phyloP scores from a whole-genome alignment of 768 basidiomycete species.

The Lyophyllum decastes region DNA sequence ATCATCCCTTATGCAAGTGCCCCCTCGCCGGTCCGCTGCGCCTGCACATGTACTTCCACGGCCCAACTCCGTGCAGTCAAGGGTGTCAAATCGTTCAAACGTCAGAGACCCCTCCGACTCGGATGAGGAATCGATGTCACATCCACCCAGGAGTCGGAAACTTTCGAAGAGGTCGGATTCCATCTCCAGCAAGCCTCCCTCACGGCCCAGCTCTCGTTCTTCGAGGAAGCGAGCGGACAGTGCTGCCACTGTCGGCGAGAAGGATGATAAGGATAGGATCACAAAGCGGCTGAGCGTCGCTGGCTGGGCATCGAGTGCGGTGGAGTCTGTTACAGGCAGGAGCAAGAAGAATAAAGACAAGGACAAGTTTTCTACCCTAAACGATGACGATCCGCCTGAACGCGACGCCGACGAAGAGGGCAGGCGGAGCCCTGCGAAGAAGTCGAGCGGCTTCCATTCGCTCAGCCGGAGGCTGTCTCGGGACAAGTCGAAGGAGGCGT shows the following conservation, averaged over 20 bases:
- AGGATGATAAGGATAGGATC: slow-evolving; percentile 35
- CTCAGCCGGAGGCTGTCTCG: slow-evolving; percentile 31
- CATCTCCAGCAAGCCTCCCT: slow-evolving; percentile 40
- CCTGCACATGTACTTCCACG: slow-evolving; percentile 16
- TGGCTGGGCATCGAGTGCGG: slow-evolving; percentile 70
- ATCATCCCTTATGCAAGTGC: slow-evolving; percentile 6
- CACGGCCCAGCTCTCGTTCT: slow-evolving; percentile 59
- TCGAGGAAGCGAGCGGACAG: slow-evolving; percentile 70
- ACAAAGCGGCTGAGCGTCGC: slow-evolving; percentile 48
- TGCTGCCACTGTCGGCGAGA: slow-evolving; percentile 36
- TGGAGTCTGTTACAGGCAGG: slow-evolving; percentile 59
- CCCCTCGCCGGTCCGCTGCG: slow-evolving; percentile 13
- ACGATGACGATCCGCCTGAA: slow-evolving; percentile 31
- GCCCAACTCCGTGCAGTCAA: slow-evolving; percentile 10
- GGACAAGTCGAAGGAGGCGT: slow-evolving; percentile 34
- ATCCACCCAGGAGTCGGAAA: slow-evolving; percentile 23
- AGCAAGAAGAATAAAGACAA: slow-evolving; percentile 57
- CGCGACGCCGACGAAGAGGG: slow-evolving; percentile 28
- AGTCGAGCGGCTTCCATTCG: slow-evolving; percentile 28
- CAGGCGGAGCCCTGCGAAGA: slow-evolving; percentile 19
- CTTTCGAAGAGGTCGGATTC: slow-evolving; percentile 43
- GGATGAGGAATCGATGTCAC: slow-evolving; percentile 30
- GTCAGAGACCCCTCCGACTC: slow-evolving; percentile 26
- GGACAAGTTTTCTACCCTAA: slow-evolving; percentile 59
- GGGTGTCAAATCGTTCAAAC: slow-evolving; percentile 16